Evolutionary conservation across 768 basidiomycete genomes (phyloP), one percentile per base, ranked within the genome.

Genomic region (Kondoa subrosea): DNA sequence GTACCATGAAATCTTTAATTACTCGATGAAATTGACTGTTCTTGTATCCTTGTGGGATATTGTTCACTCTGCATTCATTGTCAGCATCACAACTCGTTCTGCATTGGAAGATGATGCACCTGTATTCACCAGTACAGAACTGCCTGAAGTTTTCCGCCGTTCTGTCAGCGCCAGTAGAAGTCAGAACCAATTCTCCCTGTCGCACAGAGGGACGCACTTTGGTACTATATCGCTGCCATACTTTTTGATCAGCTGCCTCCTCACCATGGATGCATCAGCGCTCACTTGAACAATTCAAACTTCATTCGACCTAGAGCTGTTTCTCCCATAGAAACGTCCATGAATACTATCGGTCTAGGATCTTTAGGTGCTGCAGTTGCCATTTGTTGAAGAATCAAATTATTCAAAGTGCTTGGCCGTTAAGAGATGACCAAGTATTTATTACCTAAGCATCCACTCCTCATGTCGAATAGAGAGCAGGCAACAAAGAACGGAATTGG

Each of bases 81-180:
- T 88, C 80, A 16, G 86, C 83, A 72, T 91, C 89, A 3, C 17
- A 4, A 70, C 73, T 71, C 64, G 73, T 71, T 16, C 74, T 72
- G 21, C 72, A 61, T 1, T 73, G 73, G 12, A 72, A 62, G 29
- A 67, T 69, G 69, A 75, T 73, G 65, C 71, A 67, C 64, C 69
- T 70, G 56, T 57, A 40, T 50, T 97, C 93, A n/a, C 95, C 95
- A 1, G 92, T 96, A 75, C 93, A 97, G 30, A 97, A 80, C 74
- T 97, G 93, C 69, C 95, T 82, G 75, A 97, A 97, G 80, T 97
- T 99, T 78, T 99, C 93, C 4, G 91, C 91, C 1, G 93, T 97
- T 75, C 92, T 95, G n/a, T n/a, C n/a, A n/a, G 68, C 40, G 4
- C 27, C n/a, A 3, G n/a, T 4, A 15, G 34, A 26, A 34, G 2